phyloP scores from a whole-genome alignment of 2,329 filamentous ascomycete species.

The Rachicladosporium sp. region DNA sequence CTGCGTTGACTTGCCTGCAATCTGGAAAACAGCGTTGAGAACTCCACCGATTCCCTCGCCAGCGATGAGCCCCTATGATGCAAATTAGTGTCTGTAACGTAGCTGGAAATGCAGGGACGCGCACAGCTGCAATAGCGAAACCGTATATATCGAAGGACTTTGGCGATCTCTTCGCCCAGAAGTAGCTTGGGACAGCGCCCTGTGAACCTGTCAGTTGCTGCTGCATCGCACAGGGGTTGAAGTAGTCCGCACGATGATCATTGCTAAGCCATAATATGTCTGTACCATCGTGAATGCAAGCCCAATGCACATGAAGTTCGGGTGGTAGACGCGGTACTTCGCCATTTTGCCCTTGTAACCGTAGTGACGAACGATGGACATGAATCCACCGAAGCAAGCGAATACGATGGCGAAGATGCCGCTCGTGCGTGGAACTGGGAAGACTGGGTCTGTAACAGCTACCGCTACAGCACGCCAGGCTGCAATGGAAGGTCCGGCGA shows the following conservation, averaged over 20 bases:
- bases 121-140: no score
- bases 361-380: slow-evolving; percentile 44
- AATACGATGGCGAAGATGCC: slow-evolving; percentile 48
- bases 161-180: slow-evolving; percentile 44
- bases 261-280: slow-evolving; percentile 47
- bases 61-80: slow-evolving; percentile 35
- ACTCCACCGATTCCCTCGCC: slow-evolving; percentile 53
- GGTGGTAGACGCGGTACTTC: slow-evolving; percentile 44
- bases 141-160: slow-evolving; percentile 42
- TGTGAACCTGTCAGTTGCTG: no score
- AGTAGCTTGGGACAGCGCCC: slow-evolving; percentile 37
- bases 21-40: slow-evolving; percentile 44
- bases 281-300: slow-evolving; percentile 47
- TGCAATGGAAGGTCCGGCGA: slow-evolving; percentile 49
- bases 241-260: slow-evolving; percentile 32
- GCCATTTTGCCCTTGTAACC: slow-evolving; percentile 41
- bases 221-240: no score
- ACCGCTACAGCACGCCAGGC: slow-evolving; percentile 55
- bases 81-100: no score
- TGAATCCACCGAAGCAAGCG: slow-evolving; percentile 37
- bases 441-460: slow-evolving; percentile 45
- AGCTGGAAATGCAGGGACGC: no score
- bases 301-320: slow-evolving; percentile 51
- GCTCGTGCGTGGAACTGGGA: slow-evolving; percentile 43
- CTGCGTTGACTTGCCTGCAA: slow-evolving; percentile 15